Percentiles rank a stretch among this genome's conserved stretches.
Evolutionary conservation across 371 early-diverging fungal species (phyloP).

Genomic region (Mortierella sp.): DNA sequence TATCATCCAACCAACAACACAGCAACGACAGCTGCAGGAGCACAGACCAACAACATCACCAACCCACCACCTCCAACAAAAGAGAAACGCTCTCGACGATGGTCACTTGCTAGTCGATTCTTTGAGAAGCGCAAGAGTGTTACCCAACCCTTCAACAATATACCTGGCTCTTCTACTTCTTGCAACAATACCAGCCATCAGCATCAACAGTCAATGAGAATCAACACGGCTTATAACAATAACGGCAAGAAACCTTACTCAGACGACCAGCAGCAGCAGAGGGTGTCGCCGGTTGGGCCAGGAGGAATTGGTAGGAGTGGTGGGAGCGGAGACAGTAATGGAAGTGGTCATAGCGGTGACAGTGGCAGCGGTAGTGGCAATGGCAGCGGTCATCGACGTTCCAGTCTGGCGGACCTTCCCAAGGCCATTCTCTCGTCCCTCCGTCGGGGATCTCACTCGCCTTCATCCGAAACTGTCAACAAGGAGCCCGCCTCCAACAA

Average conservation of each 20-base stretch:
- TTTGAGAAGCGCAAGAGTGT: constrained; percentile 35
- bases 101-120: constrained; percentile 39
- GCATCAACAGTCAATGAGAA: neutral
- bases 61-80: neutral
- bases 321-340: constrained; percentile 5
- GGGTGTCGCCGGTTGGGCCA: neutral
- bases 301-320: constrained; percentile 4
- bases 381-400: constrained; percentile 18
- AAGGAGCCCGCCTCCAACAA: neutral
- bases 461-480: neutral
- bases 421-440: constrained; percentile 39
- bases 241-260: neutral
- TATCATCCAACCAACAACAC: neutral
- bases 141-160: constrained; percentile 14
- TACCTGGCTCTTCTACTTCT: neutral
- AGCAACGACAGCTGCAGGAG: neutral
- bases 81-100: constrained; percentile 27
- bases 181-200: neutral
- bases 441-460: constrained; percentile 28
- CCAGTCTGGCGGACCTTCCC: constrained; percentile 40
- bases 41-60: neutral
- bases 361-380: neutral
- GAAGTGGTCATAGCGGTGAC: neutral
- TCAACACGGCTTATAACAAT: neutral
- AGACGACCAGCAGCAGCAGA: neutral